phyloP scores from a whole-genome alignment of 1,284 basidiomycete genomes.

The Albatrellus sp. region DNA sequence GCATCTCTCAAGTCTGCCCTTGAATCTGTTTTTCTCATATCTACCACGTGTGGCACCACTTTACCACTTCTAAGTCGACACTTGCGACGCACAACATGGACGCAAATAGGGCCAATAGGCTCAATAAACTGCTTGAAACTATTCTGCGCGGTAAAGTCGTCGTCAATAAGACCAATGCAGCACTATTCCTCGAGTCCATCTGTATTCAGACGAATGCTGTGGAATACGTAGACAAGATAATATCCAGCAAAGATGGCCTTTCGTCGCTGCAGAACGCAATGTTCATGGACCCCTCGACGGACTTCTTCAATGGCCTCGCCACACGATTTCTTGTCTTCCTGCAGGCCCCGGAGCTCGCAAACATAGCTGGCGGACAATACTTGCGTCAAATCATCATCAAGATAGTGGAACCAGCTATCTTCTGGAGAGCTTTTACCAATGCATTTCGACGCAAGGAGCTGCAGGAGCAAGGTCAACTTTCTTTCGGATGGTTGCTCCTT shows the following conservation, averaged over 20 bases:
- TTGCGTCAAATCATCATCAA: slow-evolving; percentile 25
- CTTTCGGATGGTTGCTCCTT: slow-evolving; percentile 40
- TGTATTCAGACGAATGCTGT: slow-evolving; percentile 26
- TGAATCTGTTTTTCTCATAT: too few relatives aligned
- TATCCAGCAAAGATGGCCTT: slow-evolving; percentile 27
- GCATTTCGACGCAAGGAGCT: slow-evolving; percentile 28
- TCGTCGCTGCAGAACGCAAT: slow-evolving; percentile 30
- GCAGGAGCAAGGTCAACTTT: slow-evolving; percentile 20
- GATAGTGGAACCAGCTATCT: slow-evolving; percentile 41
- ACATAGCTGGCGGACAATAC: slow-evolving; percentile 29
- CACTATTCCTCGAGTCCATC: slow-evolving; percentile 36
- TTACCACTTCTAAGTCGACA: too few relatives aligned
- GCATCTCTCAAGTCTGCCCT: too few relatives aligned
- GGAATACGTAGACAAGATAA: slow-evolving; percentile 27
- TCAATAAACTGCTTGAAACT: background rate
- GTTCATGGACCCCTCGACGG: slow-evolving; percentile 23
- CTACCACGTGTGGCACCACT: too few relatives aligned
- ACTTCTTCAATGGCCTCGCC: slow-evolving; percentile 34
- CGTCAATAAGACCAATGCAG: slow-evolving; percentile 13
- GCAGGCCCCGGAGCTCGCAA: slow-evolving; percentile 21
- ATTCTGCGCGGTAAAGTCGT: background rate
- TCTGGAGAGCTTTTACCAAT: slow-evolving; percentile 31
- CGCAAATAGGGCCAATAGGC: too few relatives aligned
- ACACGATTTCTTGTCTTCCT: slow-evolving; percentile 29
- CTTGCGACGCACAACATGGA: too few relatives aligned